Base-by-base conservation (phyloP, 2,329 filamentous ascomycete genomes). In the Clarireedia sp. region DNA sequence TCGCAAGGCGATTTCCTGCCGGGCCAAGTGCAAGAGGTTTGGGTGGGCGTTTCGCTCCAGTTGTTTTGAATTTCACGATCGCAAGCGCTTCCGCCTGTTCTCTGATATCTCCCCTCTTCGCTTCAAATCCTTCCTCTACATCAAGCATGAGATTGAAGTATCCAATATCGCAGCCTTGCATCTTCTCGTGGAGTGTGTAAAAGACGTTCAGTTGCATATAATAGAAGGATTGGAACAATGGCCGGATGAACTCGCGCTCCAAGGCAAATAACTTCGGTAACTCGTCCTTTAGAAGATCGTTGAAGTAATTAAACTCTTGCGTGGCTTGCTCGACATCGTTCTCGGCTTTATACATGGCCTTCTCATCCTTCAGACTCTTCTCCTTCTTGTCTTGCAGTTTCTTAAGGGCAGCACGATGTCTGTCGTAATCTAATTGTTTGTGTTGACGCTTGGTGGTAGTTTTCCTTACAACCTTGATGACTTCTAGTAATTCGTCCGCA, bases 141-240 rank as follows among this genome's bases (percentile, higher is more conserved):
- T 95, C 91, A 33, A 89, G 79, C 1, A 87, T 89, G 51, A 99
- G 80, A 71, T 99, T 89, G 72, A 99, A 99, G 74, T 99, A 99
- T 59, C 90, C 90, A 68, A 99, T 99, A 68, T 97, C 91, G 70
- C 95, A 90, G 63, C 81, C 84, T 74, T 99, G 94, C 94, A 99
- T 99, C 73, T 86, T 90, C 73, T 97, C 92, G 71, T 99, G 94
- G 53, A 99, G 78, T 1, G 94, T 99, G 73, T 99, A 99, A 72
- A 97, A 99, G 62, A 99, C 89, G 72, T 99, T 99, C 62, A 99
- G 82, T 73, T 99, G 94, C 94, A 99, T 99, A 77, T 97, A 99
- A 75, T 99, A 99, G 75, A 99, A 99, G 9, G 89, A 95, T 71
- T 97, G 94, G 78, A 99, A 99, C 7, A 99, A 82, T 2, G 94